A percentile compares a stretch with the other conserved stretches of the same genome.
These are phyloP conservation scores for Mycena chlorophos DNA, from an alignment of 768 basidiomycete species.

Conservation along the genomic window DNA sequence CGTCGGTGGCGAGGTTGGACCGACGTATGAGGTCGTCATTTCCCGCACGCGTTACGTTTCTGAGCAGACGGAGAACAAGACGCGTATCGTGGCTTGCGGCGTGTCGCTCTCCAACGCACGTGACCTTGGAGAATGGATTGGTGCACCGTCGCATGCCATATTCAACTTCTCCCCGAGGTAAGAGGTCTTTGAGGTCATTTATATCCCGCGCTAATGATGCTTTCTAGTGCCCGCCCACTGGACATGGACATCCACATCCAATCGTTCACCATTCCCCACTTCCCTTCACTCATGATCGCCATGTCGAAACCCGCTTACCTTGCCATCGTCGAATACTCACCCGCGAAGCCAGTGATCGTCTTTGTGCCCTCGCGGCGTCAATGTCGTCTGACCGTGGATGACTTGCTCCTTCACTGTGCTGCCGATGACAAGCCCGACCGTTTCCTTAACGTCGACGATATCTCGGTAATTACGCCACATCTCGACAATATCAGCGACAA, in stretches of 20 bases:
- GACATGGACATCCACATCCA: slow-evolving; percentile 98
- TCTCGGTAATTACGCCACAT: slow-evolving; percentile 81
- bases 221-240: slow-evolving; percentile 81
- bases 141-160: slow-evolving; percentile 87
- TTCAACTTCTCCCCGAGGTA: slow-evolving; percentile 97
- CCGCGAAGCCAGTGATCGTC: slow-evolving; percentile 82
- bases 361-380: slow-evolving; percentile 94
- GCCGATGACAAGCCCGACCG: slow-evolving; percentile 83
- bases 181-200: slow-evolving; percentile 15
- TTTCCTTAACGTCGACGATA: slow-evolving; percentile 82
- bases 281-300: slow-evolving; percentile 96
- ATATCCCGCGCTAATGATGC: slow-evolving; percentile 8
- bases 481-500: slow-evolving; percentile 81
- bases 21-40: slow-evolving; percentile 94
- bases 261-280: slow-evolving; percentile 94
- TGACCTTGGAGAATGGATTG: slow-evolving; percentile 98
- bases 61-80: slow-evolving; percentile 89
- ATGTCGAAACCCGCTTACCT: slow-evolving; percentile 99
- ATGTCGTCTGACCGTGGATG: slow-evolving; percentile 90
- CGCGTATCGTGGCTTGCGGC: slow-evolving; percentile 91
- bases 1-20: slow-evolving; percentile 92
- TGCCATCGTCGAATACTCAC: slow-evolving; percentile 84
- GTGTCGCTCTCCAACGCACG: slow-evolving; percentile 95
- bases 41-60: slow-evolving; percentile 97
- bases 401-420: slow-evolving; percentile 83